A percentile compares a stretch with the other conserved stretches of the same genome.
These are phyloP conservation scores for Tuber calosporum DNA, from an alignment of 495 filamentous ascomycete genomes.

Conservation along the genomic window DNA sequence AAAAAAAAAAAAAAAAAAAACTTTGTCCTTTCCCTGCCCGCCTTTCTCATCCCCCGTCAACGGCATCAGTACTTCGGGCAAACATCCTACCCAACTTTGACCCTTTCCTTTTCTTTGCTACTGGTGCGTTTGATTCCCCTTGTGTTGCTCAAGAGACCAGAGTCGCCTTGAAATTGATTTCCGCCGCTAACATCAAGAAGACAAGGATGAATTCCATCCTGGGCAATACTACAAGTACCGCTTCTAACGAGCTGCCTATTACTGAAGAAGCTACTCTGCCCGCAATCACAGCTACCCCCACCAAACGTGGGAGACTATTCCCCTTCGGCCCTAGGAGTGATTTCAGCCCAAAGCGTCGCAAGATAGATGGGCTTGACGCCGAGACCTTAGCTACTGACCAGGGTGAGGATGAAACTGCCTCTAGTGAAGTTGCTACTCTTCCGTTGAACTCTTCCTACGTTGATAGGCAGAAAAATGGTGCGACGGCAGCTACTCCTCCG, in stretches of 20 bases:
- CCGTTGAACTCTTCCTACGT: constrained; percentile 45
- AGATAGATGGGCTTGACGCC: constrained; percentile 33
- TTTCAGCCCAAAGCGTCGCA: constrained; percentile 37
- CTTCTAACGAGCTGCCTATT: neutral
- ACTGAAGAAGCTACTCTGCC: neutral
- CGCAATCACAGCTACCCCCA: neutral
- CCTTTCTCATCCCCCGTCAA: neutral
- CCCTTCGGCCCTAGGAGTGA: constrained; percentile 26
- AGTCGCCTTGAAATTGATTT: neutral
- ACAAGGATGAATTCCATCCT: neutral
- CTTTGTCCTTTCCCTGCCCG: neutral
- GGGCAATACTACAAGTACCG: neutral
- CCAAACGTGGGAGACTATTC: constrained; percentile 24
- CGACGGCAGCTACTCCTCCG: constrained; percentile 6
- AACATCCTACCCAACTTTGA: neutral
- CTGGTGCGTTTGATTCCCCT: neutral
- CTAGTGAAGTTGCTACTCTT: constrained; percentile 55
- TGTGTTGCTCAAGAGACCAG: neutral
- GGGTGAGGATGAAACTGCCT: constrained; percentile 52
- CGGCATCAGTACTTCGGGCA: neutral
- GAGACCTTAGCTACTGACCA: constrained; percentile 47
- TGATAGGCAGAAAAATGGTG: constrained; percentile 12
- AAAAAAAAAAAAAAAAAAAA: neutral
- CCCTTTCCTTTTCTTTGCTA: neutral
- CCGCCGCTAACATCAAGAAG: neutral